Conservation (phyloP, 2,329 filamentous ascomycete genomes). For the Verticillium tricorpus region DNA sequence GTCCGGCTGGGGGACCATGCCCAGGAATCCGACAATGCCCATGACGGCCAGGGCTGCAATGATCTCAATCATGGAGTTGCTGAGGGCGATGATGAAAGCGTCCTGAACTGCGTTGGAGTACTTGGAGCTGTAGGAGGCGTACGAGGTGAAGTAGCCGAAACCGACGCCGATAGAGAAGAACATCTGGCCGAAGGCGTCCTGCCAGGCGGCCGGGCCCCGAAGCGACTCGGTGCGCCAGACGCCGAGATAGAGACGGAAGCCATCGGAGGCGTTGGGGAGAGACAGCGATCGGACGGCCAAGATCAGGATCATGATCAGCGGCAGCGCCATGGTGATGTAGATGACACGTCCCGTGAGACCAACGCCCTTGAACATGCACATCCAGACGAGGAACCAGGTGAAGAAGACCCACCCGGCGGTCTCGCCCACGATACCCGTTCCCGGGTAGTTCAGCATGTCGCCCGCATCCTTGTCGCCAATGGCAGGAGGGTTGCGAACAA, state of each 20-base stretch:
- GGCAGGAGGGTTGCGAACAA: slow-evolving; percentile 11
- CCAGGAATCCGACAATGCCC: slow-evolving; percentile 43
- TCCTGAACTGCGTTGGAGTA: slow-evolving; percentile 51
- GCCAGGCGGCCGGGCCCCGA: slow-evolving; percentile 43
- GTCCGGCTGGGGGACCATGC: slow-evolving; percentile 21
- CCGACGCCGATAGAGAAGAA: slow-evolving; percentile 57
- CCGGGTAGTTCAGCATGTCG: slow-evolving; percentile 36
- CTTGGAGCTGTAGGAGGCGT: slow-evolving; percentile 50
- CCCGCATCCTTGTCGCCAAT: slow-evolving; percentile 22
- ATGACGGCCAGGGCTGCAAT: slow-evolving; percentile 38
- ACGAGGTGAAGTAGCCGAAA: slow-evolving; percentile 51
- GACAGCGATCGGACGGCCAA: slow-evolving; percentile 45
- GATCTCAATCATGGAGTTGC: slow-evolving; percentile 49
- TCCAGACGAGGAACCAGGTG: slow-evolving; percentile 52
- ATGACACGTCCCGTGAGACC: slow-evolving; percentile 49
- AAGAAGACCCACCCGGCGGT: slow-evolving; percentile 50
- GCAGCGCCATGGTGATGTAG: slow-evolving; percentile 53
- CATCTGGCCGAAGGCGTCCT: slow-evolving; percentile 45
- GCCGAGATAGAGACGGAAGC: slow-evolving; percentile 36
- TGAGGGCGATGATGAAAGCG: slow-evolving; percentile 46
- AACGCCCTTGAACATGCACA: slow-evolving; percentile 53
- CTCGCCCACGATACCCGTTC: slow-evolving; percentile 41
- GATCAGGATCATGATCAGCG: slow-evolving; percentile 47
- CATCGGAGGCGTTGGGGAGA: slow-evolving; percentile 44
- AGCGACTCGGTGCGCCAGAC: slow-evolving; percentile 39